A percentile compares a stretch with the other conserved stretches of the same genome.
These are phyloP conservation scores for Ilex asprella DNA, from an alignment of 257 asterid genomes.

Conservation along the genomic window DNA sequence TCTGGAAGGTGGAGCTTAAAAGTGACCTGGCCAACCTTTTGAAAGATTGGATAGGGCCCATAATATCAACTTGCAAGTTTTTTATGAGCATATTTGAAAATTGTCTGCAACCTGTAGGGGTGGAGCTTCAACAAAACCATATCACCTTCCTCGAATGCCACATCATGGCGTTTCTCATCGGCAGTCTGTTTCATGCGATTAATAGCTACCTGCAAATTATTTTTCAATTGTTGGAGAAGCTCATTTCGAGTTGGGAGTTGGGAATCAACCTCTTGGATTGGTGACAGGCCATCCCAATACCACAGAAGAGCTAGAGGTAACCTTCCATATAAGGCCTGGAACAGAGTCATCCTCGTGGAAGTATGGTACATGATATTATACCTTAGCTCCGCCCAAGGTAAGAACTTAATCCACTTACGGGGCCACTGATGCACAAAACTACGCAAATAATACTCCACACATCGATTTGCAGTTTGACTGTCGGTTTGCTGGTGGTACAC, in stretches of 20 bases:
- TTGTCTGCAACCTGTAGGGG: background rate
- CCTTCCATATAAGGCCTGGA: background rate
- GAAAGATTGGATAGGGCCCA: background rate
- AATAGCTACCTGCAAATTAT: background rate
- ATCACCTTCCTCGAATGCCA: background rate
- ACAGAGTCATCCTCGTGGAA: background rate
- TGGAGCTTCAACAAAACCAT: conserved; percentile 5
- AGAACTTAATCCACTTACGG: background rate
- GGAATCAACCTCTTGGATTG: background rate
- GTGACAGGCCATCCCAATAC: background rate
- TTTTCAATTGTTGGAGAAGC: background rate
- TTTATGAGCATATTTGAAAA: background rate
- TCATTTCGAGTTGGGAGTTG: background rate
- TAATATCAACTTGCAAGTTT: no score
- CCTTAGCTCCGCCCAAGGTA: conserved; percentile 6
- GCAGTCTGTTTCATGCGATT: conserved; percentile 3
- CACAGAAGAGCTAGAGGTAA: background rate
- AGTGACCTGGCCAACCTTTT: background rate
- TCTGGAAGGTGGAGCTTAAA: background rate
- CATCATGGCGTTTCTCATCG: background rate
- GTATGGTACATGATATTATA: conserved; percentile 4
- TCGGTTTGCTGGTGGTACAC: background rate
- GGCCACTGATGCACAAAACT: background rate
- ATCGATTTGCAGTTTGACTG: background rate
- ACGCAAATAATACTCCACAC: background rate